Base-by-base conservation (phyloP, 257 asterid species). In the Nicotiana tomentosiformis region DNA sequence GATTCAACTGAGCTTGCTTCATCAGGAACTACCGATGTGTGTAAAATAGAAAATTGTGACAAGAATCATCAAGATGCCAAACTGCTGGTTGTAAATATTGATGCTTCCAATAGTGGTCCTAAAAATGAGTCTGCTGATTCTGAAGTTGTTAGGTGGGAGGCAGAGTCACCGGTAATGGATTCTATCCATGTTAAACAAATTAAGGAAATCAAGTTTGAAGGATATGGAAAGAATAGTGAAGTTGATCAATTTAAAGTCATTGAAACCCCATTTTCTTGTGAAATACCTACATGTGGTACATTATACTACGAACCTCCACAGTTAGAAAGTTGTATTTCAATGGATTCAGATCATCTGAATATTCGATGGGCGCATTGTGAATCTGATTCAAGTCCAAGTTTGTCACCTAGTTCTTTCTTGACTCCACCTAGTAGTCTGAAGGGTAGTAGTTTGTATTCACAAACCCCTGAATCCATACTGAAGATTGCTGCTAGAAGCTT, bases 401-500 rank as follows among this genome's bases (percentile, higher is more conserved):
- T 81, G 37, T 88, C 97, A 32, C 92, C 91, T 2, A 77, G 86
- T 77, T 57, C 88, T 66, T 88, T 86, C 84, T 49, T 86, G 83
- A 92, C 96, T 78, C 99, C 97, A 55, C 91, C 93, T 51, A 88
- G 93, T 57, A 87, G 95, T 87, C 91, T 83, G 80, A 90, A 88
- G 81, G 84, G 90, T 72, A 86, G 91, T 82, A 77, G 82, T 82
- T 68, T 83, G 29, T 86, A 53, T 61, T 79, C 88, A 17, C 97
- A 87, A 81, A 89, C 94, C 80, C 98, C 99, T 2, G 98, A 96
- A 85, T 92, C 98, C 61, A 90, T 94, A 81, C 85, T 96, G 90
- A 91, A 87, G 89, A 89, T 88, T 55, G 98, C 98, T 82, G 99
- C 99, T n/a, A 89, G 83, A 85, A 94, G 92, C 91, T 96, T 92